Percentiles rank a stretch among this genome's conserved stretches.
Conservation (phyloP, 306 rosid genomes). For the Neltuma alba region DNA sequence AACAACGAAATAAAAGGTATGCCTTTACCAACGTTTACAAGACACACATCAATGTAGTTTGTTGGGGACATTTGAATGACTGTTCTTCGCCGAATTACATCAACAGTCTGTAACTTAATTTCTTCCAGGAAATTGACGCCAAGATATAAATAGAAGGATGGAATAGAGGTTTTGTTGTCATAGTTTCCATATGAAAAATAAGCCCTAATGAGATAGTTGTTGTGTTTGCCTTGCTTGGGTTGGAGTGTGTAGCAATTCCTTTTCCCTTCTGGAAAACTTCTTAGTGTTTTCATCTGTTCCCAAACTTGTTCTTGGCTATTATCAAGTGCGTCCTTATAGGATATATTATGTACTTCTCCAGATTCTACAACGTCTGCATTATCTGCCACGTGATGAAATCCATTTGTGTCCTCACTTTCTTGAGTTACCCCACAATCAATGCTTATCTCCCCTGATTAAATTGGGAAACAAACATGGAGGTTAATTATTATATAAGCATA, state of each 20-base stretch:
- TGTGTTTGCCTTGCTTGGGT: constrained; percentile 34
- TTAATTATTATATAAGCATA: too few relatives aligned
- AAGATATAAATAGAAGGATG: neutral
- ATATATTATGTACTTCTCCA: constrained; percentile 5
- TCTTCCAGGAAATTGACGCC: neutral
- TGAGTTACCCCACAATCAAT: neutral
- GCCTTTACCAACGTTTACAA: neutral
- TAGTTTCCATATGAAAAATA: constrained; percentile 42
- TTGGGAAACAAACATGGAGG: neutral
- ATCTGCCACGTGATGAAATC: constrained; percentile 36
- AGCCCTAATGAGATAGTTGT: constrained; percentile 45
- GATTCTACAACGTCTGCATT: constrained; percentile 20
- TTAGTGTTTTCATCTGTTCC: constrained; percentile 12
- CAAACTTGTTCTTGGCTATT: neutral
- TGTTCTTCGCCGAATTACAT: neutral
- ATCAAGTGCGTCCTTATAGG: neutral
- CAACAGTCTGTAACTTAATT: constrained; percentile 30
- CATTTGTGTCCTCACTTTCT: neutral
- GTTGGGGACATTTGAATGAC: neutral
- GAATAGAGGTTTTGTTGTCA: neutral
- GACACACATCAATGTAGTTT: neutral
- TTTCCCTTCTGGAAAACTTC: constrained; percentile 49
- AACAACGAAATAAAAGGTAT: neutral
- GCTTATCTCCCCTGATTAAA: neutral
- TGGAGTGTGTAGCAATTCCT: constrained; percentile 51